A percentile compares a stretch with the other conserved stretches of the same genome.
Evolutionary conservation across 345 rosid species (phyloP).

Genomic region (Turnera subulata): DNA sequence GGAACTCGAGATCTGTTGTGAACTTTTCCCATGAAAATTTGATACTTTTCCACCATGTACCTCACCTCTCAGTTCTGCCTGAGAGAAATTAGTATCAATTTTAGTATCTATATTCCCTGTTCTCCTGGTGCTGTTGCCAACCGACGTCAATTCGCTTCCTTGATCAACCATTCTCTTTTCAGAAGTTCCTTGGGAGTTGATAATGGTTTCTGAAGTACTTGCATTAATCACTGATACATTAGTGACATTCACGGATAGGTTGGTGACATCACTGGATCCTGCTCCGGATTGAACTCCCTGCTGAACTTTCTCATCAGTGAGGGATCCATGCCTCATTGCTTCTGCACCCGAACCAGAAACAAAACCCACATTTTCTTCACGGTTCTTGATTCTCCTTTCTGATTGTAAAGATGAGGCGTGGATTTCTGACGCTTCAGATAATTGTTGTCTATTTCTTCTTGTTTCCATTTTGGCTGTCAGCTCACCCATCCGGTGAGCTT

Average conservation of each 20-base stretch:
- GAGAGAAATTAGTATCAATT: slow-evolving; percentile 31
- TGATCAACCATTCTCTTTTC: slow-evolving; percentile 41
- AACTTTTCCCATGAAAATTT: slow-evolving; percentile 30
- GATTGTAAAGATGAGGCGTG: slow-evolving; percentile 33
- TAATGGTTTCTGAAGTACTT: slow-evolving; percentile 27
- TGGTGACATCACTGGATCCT: slow-evolving; percentile 32
- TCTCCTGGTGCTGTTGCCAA: not conserved
- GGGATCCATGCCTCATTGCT: slow-evolving; percentile 31
- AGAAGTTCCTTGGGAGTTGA: slow-evolving; percentile 36
- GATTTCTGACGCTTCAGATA: slow-evolving; percentile 30
- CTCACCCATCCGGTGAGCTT: slow-evolving; percentile 31
- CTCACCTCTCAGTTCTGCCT: slow-evolving; percentile 30
- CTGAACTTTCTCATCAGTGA: slow-evolving; percentile 27
- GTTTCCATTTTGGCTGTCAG: slow-evolving; percentile 26
- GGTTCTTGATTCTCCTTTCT: slow-evolving; percentile 35
- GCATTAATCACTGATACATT: slow-evolving; percentile 33
- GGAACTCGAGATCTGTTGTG: slow-evolving; percentile 34
- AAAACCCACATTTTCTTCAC: slow-evolving; percentile 26
- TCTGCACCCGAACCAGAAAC: slow-evolving; percentile 33
- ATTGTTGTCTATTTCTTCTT: slow-evolving; percentile 33
- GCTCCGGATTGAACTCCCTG: slow-evolving; percentile 36
- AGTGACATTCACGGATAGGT: slow-evolving; percentile 20
- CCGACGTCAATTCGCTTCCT: slow-evolving; percentile 28
- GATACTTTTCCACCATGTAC: slow-evolving; percentile 16
- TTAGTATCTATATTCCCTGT: slow-evolving; percentile 22